Conservation (phyloP, 2,329 filamentous ascomycete species). For the Diaporthe eres region DNA sequence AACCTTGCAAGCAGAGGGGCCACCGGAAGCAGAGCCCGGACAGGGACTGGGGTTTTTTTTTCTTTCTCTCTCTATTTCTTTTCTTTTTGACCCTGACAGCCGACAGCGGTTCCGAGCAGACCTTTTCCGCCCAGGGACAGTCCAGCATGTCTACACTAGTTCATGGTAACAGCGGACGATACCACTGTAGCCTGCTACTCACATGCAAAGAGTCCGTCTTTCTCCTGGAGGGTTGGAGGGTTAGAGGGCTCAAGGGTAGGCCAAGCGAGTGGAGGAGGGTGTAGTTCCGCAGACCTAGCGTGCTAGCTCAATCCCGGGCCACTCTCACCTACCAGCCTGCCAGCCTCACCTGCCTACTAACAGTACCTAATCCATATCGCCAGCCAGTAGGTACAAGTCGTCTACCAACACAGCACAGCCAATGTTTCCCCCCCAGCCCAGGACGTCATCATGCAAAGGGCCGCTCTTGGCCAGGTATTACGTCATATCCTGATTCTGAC, state of each 20-base stretch:
- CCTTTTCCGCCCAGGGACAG: neutral
- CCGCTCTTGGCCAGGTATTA: constrained; percentile 1
- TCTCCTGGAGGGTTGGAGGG: too few species aligned
- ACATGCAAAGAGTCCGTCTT: neutral
- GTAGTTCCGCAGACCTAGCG: neutral
- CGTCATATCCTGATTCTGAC: neutral
- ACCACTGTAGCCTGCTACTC: neutral
- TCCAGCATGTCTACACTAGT: neutral
- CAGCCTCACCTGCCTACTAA: too few species aligned
- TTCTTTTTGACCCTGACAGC: neutral
- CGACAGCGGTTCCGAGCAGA: neutral
- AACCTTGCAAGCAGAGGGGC: neutral
- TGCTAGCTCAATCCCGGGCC: neutral
- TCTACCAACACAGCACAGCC: neutral
- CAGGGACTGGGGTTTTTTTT: neutral
- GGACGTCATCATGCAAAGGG: constrained; percentile 13
- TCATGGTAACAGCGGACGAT: neutral
- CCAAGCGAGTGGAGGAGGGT: neutral
- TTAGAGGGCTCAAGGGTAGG: too few species aligned
- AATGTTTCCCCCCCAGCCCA: neutral
- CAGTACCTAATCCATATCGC: too few species aligned
- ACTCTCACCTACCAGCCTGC: neutral
- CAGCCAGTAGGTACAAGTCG: too few species aligned
- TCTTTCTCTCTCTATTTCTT: neutral
- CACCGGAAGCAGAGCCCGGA: neutral